A percentile compares a stretch with the other conserved stretches of the same genome.
Evolutionary conservation across 148 eudicot genomes (phyloP).

Genomic region (Fagopyrum esculentum): DNA sequence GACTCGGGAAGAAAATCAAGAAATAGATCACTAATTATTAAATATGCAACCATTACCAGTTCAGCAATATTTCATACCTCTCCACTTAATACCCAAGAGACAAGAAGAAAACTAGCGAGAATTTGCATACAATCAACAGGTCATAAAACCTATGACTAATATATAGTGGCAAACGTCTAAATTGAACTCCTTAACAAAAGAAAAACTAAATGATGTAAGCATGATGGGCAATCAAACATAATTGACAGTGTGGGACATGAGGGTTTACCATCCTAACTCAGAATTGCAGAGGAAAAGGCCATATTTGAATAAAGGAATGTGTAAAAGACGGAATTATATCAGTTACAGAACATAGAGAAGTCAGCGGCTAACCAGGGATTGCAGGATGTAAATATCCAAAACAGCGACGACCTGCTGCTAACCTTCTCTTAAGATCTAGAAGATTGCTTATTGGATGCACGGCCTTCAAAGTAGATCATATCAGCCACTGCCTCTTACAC

Average conservation of each 20-base stretch:
- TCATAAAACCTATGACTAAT: not conserved
- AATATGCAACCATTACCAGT: not conserved
- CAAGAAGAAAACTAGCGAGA: not conserved
- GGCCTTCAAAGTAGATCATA: conserved; percentile 50
- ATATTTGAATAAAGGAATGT: not conserved
- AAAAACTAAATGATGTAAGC: not conserved
- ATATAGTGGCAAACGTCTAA: not conserved
- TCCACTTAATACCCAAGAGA: not conserved
- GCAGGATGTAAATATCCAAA: conserved; percentile 96
- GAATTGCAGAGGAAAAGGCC: not conserved
- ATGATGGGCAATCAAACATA: not conserved
- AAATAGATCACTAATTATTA: not conserved
- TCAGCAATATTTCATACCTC: not conserved
- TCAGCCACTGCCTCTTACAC: conserved; percentile 21
- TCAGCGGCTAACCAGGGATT: conserved; percentile 69
- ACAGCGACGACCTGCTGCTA: conserved; percentile 90
- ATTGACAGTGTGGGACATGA: not conserved
- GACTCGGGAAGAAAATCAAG: not conserved
- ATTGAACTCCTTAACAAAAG: not conserved
- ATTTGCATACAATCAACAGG: not conserved
- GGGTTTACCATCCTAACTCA: not conserved
- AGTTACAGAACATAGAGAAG: conserved; percentile 2
- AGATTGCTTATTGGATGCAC: conserved; percentile 97
- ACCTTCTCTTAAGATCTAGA: conserved; percentile 88
- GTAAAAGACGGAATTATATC: not conserved